Percentiles rank a stretch among this genome's conserved stretches.
These are phyloP conservation scores for Kitagawia praeruptora DNA, from an alignment of 129 eudicot genomes.

Conservation along the genomic window DNA sequence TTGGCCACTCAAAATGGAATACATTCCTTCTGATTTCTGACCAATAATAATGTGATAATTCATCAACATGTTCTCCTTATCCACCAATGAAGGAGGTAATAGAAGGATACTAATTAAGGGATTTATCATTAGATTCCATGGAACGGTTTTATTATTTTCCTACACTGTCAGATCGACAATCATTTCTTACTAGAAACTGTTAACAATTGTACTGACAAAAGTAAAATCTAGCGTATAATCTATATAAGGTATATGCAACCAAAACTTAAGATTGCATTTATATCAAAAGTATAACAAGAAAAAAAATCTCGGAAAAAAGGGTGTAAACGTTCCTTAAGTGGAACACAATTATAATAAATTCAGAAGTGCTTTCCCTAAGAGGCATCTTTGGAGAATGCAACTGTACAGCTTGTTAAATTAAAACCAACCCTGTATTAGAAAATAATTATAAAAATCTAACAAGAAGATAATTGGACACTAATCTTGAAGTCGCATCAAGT, in stretches of 20 bases:
- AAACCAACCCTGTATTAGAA: not conserved
- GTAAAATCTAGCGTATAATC: not conserved
- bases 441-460: not conserved
- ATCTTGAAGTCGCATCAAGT: not conserved
- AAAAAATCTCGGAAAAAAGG: not conserved
- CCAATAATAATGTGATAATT: not conserved
- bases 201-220: not conserved
- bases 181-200: not conserved
- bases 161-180: not conserved
- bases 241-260: not conserved
- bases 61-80: not conserved
- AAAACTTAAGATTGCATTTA: not conserved
- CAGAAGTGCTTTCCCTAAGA: not conserved
- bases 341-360: not conserved
- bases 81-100: not conserved
- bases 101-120: not conserved
- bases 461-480: not conserved
- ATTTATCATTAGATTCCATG: not conserved
- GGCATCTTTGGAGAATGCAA: not conserved
- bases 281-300: too few relatives aligned
- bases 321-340: not conserved
- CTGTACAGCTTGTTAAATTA: not conserved
- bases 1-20: not conserved
- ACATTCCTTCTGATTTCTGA: not conserved
- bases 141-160: not conserved